Conservation (phyloP, 106 monocot species). For the Apostasia shenzhenica region DNA sequence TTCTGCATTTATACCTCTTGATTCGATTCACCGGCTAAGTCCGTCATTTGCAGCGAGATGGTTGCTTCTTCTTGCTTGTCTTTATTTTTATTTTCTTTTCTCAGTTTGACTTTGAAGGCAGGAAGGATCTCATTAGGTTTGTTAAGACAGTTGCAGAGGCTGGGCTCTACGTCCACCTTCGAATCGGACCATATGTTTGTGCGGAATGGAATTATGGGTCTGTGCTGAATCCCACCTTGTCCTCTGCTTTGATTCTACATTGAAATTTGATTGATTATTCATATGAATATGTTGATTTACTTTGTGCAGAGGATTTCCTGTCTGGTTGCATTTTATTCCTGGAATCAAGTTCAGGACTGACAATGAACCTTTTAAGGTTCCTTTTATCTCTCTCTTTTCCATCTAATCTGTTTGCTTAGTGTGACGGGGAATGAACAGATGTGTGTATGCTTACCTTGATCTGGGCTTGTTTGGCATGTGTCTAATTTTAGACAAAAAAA, state of each 20-base stretch:
- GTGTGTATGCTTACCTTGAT: too few species aligned
- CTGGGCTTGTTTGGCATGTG: too few species aligned
- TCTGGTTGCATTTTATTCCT: slow-evolving; percentile 94
- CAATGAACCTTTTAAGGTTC: slow-evolving; percentile 87
- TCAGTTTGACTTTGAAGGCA: slow-evolving; percentile 87
- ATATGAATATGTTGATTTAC: background rate
- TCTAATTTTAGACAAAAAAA: background rate
- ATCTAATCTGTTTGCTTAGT: background rate
- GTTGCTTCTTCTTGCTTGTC: background rate
- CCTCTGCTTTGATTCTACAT: background rate
- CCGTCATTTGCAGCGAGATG: background rate
- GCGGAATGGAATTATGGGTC: slow-evolving; percentile 99
- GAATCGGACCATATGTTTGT: slow-evolving; percentile 90
- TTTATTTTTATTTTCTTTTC: background rate
- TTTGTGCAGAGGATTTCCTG: slow-evolving; percentile 76
- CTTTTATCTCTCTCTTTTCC: background rate
- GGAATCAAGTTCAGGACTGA: slow-evolving; percentile 91
- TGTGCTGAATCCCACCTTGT: background rate
- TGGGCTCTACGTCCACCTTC: slow-evolving; percentile 80
- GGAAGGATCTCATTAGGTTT: slow-evolving; percentile 76
- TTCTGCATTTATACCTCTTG: background rate
- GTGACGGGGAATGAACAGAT: too few species aligned
- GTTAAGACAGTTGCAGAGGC: slow-evolving; percentile 75
- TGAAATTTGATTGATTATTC: background rate
- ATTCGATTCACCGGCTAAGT: background rate